Percentiles rank a stretch among this genome's conserved stretches.
Conservation (phyloP, 2,329 filamentous ascomycete species). For the Aspergillus ochraceoroseus region DNA sequence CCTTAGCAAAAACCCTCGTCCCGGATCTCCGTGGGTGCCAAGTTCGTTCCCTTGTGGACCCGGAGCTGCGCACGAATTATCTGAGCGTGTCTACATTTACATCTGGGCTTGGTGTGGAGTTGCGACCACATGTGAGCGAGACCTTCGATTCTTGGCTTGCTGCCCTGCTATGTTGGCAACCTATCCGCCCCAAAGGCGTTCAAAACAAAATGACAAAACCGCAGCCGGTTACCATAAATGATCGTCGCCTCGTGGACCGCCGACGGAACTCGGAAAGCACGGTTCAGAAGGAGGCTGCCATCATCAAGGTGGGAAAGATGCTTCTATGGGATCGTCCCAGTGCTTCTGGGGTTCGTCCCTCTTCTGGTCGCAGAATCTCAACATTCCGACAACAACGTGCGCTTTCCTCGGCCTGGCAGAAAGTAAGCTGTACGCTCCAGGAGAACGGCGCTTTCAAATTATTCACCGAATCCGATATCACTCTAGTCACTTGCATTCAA, state of each 20-base stretch:
- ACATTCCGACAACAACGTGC: slow-evolving; percentile 54
- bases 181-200: slow-evolving; percentile 48
- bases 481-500: slow-evolving; percentile 75
- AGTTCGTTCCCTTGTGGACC: slow-evolving; percentile 46
- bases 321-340: slow-evolving; percentile 81
- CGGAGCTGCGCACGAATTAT: slow-evolving; percentile 44
- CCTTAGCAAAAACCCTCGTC: slow-evolving; percentile 47
- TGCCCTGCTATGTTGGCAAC: slow-evolving; percentile 50
- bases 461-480: slow-evolving; percentile 77
- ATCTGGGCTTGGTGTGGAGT: slow-evolving; percentile 46
- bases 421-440: slow-evolving; percentile 85
- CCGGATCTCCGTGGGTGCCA: slow-evolving; percentile 49
- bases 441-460: slow-evolving; percentile 94
- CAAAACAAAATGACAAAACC: slow-evolving; percentile 50
- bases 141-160: slow-evolving; percentile 52
- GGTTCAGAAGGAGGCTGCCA: slow-evolving; percentile 64
- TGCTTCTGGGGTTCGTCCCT: slow-evolving; percentile 36
- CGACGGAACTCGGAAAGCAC: slow-evolving; percentile 47
- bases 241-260: slow-evolving; percentile 42
- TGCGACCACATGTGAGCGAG: slow-evolving; percentile 48
- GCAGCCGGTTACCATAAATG: slow-evolving; percentile 43
- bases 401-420: slow-evolving; percentile 67
- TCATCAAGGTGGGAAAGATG: slow-evolving; percentile 93
- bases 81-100: slow-evolving; percentile 48
- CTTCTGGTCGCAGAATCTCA: slow-evolving; percentile 44